Conservation (phyloP, 1,284 basidiomycete species). For the Coniferiporia sulphurascens region DNA sequence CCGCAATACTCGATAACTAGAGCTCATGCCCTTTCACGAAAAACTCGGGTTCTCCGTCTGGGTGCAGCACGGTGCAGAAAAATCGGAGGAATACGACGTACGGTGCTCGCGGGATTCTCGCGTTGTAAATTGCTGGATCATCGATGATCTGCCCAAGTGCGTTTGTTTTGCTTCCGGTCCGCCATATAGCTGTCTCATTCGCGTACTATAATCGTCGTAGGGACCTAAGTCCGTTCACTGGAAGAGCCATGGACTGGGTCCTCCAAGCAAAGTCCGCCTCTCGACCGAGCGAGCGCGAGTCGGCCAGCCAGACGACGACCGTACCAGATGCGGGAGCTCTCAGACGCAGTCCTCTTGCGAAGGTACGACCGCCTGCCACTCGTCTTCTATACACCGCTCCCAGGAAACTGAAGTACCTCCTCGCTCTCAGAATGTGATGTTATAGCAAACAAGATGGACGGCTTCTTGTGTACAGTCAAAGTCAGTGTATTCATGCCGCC, state of each 20-base stretch:
- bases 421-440: background rate
- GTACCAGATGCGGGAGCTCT: background rate
- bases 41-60: constrained; percentile 7
- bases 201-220: background rate
- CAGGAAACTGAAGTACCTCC: background rate
- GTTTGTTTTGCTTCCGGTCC: background rate
- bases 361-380: background rate
- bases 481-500: constrained; percentile 5
- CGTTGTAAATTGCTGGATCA: constrained; percentile 11
- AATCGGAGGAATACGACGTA: constrained; percentile 1
- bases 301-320: background rate
- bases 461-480: constrained; percentile 9
- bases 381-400: background rate
- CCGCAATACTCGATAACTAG: background rate
- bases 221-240: background rate
- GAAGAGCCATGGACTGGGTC: constrained; percentile 9
- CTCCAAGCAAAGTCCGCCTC: constrained; percentile 6
- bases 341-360: background rate
- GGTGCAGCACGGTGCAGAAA: background rate
- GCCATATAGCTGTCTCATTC: background rate
- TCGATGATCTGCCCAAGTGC: constrained; percentile 2
- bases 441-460: background rate
- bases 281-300: constrained; percentile 6
- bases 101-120: constrained; percentile 4
- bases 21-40: background rate